A percentile compares a stretch with the other conserved stretches of the same genome.
phyloP scores from a whole-genome alignment of 192 early-diverging fungal genomes.

The Coemansia sp. region DNA sequence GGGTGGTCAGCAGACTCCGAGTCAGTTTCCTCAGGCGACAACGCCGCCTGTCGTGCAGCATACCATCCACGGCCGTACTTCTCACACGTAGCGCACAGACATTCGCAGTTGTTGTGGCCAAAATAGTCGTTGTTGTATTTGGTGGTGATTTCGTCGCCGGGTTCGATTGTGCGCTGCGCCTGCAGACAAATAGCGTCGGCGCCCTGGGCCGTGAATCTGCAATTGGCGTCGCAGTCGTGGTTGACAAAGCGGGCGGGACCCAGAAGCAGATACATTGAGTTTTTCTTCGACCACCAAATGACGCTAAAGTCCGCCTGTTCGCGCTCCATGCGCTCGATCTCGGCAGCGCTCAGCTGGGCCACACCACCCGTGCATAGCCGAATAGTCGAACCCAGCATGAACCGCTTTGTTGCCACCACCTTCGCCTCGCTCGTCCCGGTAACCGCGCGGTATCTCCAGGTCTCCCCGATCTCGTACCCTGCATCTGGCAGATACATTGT shows the following conservation, averaged over 20 bases:
- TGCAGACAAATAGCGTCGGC: conserved; percentile 64
- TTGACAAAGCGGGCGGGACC: conserved; percentile 77
- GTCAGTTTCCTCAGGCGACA: conserved; percentile 23
- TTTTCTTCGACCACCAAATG: conserved; percentile 62
- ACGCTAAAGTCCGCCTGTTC: conserved; percentile 64
- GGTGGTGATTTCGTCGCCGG: conserved; percentile 73
- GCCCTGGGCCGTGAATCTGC: conserved; percentile 48
- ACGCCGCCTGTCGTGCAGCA: conserved; percentile 6
- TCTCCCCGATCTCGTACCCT: conserved; percentile 66
- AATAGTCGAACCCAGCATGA: conserved; percentile 40
- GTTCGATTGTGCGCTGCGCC: conserved; percentile 61
- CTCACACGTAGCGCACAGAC: conserved; percentile 75
- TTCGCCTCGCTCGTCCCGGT: conserved; percentile 38
- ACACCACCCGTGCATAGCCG: conserved; percentile 58
- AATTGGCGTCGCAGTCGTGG: conserved; percentile 73
- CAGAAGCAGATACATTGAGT: conserved; percentile 62
- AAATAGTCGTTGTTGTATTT: conserved; percentile 71
- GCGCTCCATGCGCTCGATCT: conserved; percentile 37
- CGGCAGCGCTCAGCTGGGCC: conserved; percentile 49
- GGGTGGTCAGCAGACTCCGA: conserved; percentile 11
- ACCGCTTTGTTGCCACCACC: conserved; percentile 41
- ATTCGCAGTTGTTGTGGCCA: conserved; percentile 66
- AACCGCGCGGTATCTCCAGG: conserved; percentile 57
- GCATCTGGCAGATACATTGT: conserved; percentile 64
- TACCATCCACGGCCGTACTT: conserved; percentile 54